phyloP scores from a whole-genome alignment of 345 rosid genomes.

The Diplotaxis tenuifolia region DNA sequence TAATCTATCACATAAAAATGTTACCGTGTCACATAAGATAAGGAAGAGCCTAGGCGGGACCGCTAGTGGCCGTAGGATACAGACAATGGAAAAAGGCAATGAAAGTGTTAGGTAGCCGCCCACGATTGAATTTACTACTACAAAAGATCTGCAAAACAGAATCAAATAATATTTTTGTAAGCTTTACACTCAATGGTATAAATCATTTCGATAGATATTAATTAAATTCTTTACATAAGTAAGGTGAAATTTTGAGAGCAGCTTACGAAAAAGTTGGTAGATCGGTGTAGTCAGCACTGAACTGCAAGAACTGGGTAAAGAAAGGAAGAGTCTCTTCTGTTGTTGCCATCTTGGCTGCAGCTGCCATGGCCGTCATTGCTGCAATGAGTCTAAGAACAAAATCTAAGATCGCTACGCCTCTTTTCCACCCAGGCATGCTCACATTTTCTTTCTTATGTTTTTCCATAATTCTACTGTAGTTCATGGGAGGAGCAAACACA shows the following conservation, averaged over 20 bases:
- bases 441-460: conserved; percentile 32
- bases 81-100: conserved; percentile 65
- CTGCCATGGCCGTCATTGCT: conserved; percentile 50
- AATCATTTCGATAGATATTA: neutral
- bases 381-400: conserved; percentile 67
- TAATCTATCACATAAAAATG: neutral
- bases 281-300: conserved; percentile 79
- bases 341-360: conserved; percentile 75
- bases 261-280: conserved; percentile 64
- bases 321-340: conserved; percentile 78
- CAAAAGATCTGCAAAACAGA: conserved; percentile 50
- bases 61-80: conserved; percentile 64
- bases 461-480: conserved; percentile 27
- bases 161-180: too few species aligned
- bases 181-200: too few species aligned
- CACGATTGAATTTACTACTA: conserved; percentile 58
- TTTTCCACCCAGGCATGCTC: conserved; percentile 41
- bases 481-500: conserved; percentile 41
- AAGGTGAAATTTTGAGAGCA: neutral
- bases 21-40: conserved; percentile 59
- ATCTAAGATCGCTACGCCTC: conserved; percentile 68
- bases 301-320: conserved; percentile 91
- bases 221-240: neutral
- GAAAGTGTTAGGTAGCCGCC: conserved; percentile 69
- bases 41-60: conserved; percentile 56